Conservation (phyloP, 2,329 filamentous ascomycete genomes). For the Phyllosticta citriasiana region DNA sequence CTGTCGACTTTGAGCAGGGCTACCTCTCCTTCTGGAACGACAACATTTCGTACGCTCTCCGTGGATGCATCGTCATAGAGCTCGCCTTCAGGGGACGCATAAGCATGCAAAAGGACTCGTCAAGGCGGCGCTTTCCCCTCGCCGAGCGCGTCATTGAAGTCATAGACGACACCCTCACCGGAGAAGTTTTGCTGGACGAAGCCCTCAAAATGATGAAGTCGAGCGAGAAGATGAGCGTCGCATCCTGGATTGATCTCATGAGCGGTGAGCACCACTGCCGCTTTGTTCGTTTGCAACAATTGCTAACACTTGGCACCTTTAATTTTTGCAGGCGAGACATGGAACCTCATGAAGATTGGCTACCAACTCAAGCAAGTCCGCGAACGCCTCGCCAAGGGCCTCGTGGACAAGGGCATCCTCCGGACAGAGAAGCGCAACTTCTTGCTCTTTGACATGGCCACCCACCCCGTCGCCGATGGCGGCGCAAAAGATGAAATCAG, state of each 20-base stretch:
- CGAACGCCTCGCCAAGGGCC: constrained; percentile 89
- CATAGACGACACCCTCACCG: constrained; percentile 89
- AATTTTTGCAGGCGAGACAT: constrained; percentile 69
- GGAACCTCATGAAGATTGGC: constrained; percentile 99
- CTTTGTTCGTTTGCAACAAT: neutral
- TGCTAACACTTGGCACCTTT: constrained; percentile 15
- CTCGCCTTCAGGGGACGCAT: constrained; percentile 91
- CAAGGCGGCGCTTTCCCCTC: constrained; percentile 81
- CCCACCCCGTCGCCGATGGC: constrained; percentile 90
- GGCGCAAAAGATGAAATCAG: constrained; percentile 97
- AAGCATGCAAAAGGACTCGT: constrained; percentile 96
- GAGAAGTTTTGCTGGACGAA: constrained; percentile 94
- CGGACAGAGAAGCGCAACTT: constrained; percentile 99
- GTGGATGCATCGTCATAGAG: constrained; percentile 97
- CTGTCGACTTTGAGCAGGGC: constrained; percentile 46
- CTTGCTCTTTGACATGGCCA: constrained; percentile 98
- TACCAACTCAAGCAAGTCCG: constrained; percentile 99
- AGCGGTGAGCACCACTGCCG: constrained; percentile 57
- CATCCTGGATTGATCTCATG: constrained; percentile 98
- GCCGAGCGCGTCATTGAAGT: constrained; percentile 94
- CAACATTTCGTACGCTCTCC: constrained; percentile 96
- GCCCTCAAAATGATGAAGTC: constrained; percentile 99
- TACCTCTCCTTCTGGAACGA: constrained; percentile 99
- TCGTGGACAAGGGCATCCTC: constrained; percentile 97
- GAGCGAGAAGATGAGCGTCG: constrained; percentile 99